Evolutionary conservation across 805 yeast species (phyloP).

Genomic region (Barnettozyma salicaria): DNA sequence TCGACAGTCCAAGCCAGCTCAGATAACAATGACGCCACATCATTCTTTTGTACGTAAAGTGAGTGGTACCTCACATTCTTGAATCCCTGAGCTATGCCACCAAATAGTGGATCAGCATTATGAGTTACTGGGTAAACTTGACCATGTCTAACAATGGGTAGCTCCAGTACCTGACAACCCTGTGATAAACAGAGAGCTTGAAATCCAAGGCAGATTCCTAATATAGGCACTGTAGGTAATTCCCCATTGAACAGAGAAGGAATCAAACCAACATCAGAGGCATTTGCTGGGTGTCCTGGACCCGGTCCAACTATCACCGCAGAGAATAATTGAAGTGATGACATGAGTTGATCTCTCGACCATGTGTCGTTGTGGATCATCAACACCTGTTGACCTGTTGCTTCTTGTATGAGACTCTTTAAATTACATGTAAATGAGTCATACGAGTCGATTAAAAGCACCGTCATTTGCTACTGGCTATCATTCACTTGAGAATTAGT

Average conservation of each 20-base stretch:
- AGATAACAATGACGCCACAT: slow-evolving; percentile 32
- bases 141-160: slow-evolving; percentile 73
- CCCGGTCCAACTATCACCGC: slow-evolving; percentile 93
- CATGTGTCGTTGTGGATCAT: slow-evolving; percentile 34
- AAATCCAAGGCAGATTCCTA: slow-evolving; percentile 93
- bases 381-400: slow-evolving; percentile 36
- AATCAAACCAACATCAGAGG: slow-evolving; percentile 68
- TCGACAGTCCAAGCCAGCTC: slow-evolving; percentile 58
- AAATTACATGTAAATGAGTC: slow-evolving; percentile 92
- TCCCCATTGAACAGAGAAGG: slow-evolving; percentile 43
- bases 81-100: slow-evolving; percentile 38
- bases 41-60: slow-evolving; percentile 40
- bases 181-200: slow-evolving; percentile 67
- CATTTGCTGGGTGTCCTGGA: slow-evolving; percentile 78
- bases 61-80: slow-evolving; percentile 89
- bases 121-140: slow-evolving; percentile 49
- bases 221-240: slow-evolving; percentile 48
- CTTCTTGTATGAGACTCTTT: slow-evolving; percentile 48
- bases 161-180: slow-evolving; percentile 50
- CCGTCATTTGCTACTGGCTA: slow-evolving; percentile 30
- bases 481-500: neutral
- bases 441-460: slow-evolving; percentile 82
- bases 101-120: slow-evolving; percentile 33
- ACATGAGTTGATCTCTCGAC: slow-evolving; percentile 32
- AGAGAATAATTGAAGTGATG: slow-evolving; percentile 49